These are phyloP conservation scores for Aspergillus ustus DNA, from an alignment of 2,329 filamentous ascomycete genomes.

Conservation along the genomic window DNA sequence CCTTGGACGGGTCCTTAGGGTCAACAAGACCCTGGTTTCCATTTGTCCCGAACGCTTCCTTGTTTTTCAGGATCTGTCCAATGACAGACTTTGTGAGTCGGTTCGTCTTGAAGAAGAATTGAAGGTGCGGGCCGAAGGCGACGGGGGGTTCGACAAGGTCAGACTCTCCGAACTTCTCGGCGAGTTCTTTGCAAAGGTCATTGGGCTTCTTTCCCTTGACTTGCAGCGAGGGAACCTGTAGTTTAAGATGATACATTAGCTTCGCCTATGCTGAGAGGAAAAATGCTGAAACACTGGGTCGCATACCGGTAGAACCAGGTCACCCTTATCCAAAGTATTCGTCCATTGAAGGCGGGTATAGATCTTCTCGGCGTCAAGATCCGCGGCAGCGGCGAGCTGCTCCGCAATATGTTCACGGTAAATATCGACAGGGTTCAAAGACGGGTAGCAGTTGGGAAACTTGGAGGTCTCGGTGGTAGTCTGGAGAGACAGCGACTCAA, in stretches of 20 bases:
- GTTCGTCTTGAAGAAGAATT: slow-evolving; percentile 68
- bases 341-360: slow-evolving; percentile 50
- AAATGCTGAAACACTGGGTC: not conserved
- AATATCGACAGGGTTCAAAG: slow-evolving; percentile 52
- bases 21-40: slow-evolving; percentile 63
- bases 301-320: slow-evolving; percentile 49
- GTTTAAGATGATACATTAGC: slow-evolving; percentile 17
- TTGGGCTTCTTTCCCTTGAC: slow-evolving; percentile 65
- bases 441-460: slow-evolving; percentile 48
- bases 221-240: slow-evolving; percentile 48
- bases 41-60: slow-evolving; percentile 64
- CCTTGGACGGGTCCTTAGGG: slow-evolving; percentile 58
- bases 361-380: slow-evolving; percentile 46
- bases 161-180: slow-evolving; percentile 61
- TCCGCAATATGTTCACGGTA: slow-evolving; percentile 53
- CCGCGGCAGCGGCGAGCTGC: slow-evolving; percentile 42
- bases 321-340: slow-evolving; percentile 52
- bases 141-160: slow-evolving; percentile 62
- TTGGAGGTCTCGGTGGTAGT: slow-evolving; percentile 45
- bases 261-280: not conserved
- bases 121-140: slow-evolving; percentile 63
- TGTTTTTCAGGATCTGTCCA: slow-evolving; percentile 62
- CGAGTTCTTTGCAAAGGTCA: slow-evolving; percentile 60
- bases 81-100: slow-evolving; percentile 62
- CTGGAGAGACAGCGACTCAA: slow-evolving; percentile 47